These are phyloP conservation scores for Fusarium compactum DNA, from an alignment of 2,329 filamentous ascomycete species.

Conservation along the genomic window DNA sequence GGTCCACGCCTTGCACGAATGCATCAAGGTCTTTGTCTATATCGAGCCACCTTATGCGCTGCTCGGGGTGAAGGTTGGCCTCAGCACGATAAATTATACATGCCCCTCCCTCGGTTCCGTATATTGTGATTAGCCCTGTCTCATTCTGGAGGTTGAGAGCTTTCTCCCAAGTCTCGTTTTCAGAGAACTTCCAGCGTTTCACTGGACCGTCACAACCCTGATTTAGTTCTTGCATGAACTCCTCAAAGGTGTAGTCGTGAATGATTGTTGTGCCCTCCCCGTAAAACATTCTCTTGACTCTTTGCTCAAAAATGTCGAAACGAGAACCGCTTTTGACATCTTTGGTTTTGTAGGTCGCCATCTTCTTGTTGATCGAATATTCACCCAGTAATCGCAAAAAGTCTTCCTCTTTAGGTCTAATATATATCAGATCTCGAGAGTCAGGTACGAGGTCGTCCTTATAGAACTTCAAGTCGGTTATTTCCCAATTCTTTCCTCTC, in stretches of 20 bases:
- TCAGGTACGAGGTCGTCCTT: slow-evolving; percentile 12
- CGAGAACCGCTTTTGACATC: background rate
- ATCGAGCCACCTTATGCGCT: slow-evolving; percentile 36
- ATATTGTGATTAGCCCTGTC: background rate
- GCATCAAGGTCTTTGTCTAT: slow-evolving; percentile 6
- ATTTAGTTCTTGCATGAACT: slow-evolving; percentile 46
- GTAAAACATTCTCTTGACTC: slow-evolving; percentile 42
- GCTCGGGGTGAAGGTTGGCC: slow-evolving; percentile 37
- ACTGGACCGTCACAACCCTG: slow-evolving; percentile 31
- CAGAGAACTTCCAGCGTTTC: slow-evolving; percentile 42
- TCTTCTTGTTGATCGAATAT: slow-evolving; percentile 24
- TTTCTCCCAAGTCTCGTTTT: slow-evolving; percentile 30
- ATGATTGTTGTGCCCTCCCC: slow-evolving; percentile 29
- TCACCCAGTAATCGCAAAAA: slow-evolving; percentile 42
- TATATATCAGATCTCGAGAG: slow-evolving; percentile 1
- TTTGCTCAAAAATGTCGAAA: slow-evolving; percentile 37
- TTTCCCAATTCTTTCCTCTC: background rate
- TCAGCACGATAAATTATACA: background rate
- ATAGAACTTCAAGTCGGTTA: slow-evolving; percentile 20
- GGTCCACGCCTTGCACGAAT: background rate
- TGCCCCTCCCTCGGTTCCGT: background rate
- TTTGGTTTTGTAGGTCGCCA: slow-evolving; percentile 1
- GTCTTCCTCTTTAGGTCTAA: slow-evolving; percentile 42
- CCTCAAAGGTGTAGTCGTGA: slow-evolving; percentile 24
- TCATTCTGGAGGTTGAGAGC: background rate